Conservation (phyloP, 2,329 filamentous ascomycete genomes). For the Monascus ruber region DNA sequence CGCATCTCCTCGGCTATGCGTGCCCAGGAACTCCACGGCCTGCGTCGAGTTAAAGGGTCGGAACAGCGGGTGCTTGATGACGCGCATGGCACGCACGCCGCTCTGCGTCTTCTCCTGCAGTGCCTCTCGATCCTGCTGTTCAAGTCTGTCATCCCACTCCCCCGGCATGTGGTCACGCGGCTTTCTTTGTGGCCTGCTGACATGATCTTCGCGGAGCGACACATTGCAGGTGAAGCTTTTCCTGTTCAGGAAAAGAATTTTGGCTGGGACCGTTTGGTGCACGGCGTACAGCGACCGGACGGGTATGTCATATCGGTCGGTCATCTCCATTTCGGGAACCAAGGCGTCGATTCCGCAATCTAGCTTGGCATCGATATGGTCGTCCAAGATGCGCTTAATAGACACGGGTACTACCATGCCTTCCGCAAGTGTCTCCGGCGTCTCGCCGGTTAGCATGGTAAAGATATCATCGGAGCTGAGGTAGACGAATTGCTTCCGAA, state of each 20-base stretch:
- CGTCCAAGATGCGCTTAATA: slow-evolving; percentile 76
- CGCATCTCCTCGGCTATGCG: slow-evolving; percentile 74
- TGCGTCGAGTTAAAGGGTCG: slow-evolving; percentile 83
- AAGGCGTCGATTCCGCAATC: slow-evolving; percentile 91
- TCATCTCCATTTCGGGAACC: slow-evolving; percentile 72
- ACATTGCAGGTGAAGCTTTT: slow-evolving; percentile 75
- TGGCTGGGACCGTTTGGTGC: slow-evolving; percentile 78
- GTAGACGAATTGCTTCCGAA: slow-evolving; percentile 66
- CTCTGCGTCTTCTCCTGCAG: slow-evolving; percentile 76
- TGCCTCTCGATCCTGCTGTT: slow-evolving; percentile 70
- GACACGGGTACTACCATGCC: slow-evolving; percentile 90
- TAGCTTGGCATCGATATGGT: slow-evolving; percentile 85
- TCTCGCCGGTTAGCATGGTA: slow-evolving; percentile 94
- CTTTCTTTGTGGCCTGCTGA: slow-evolving; percentile 61
- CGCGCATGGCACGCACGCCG: slow-evolving; percentile 76
- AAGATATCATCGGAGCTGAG: slow-evolving; percentile 72
- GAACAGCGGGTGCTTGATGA: slow-evolving; percentile 97
- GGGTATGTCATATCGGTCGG: slow-evolving; percentile 54
- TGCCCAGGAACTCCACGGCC: slow-evolving; percentile 85
- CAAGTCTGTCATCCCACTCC: slow-evolving; percentile 79
- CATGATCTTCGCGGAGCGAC: slow-evolving; percentile 68
- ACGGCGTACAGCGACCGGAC: slow-evolving; percentile 63
- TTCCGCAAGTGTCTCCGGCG: slow-evolving; percentile 65
- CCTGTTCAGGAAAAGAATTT: slow-evolving; percentile 77
- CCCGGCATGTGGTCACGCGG: slow-evolving; percentile 60